Percentiles rank a stretch among this genome's conserved stretches.
These are phyloP conservation scores for Barnettozyma sp. DNA, from an alignment of 805 yeast genomes.

Conservation along the genomic window DNA sequence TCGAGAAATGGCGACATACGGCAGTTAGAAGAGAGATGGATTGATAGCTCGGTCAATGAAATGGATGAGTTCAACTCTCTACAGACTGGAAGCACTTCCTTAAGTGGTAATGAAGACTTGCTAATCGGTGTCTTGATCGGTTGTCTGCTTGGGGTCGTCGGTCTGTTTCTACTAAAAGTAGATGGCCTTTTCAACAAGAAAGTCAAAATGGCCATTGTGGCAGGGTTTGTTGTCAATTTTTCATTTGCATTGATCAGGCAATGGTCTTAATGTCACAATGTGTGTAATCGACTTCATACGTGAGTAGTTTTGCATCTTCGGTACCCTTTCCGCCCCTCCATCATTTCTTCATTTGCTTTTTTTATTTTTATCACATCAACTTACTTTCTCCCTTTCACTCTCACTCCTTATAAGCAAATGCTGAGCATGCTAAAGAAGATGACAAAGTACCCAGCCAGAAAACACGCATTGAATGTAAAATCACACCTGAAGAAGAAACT, in stretches of 20 bases:
- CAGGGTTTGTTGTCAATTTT: slow-evolving; percentile 65
- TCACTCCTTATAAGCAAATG: no score
- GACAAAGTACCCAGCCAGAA: slow-evolving; percentile 74
- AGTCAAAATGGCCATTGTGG: slow-evolving; percentile 60
- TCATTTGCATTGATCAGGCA: slow-evolving; percentile 53
- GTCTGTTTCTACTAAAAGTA: slow-evolving; percentile 54
- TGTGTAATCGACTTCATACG: background rate
- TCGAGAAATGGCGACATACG: slow-evolving; percentile 42
- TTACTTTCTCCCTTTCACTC: no score
- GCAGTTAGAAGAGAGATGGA: slow-evolving; percentile 82
- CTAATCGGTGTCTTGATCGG: slow-evolving; percentile 69
- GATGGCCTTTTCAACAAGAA: slow-evolving; percentile 55
- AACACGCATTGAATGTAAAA: slow-evolving; percentile 56
- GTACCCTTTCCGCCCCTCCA: no score
- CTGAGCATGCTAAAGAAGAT: slow-evolving; percentile 10
- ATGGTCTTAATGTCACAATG: slow-evolving; percentile 16
- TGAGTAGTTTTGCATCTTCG: no score
- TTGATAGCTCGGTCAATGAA: slow-evolving; percentile 62
- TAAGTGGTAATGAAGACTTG: slow-evolving; percentile 56
- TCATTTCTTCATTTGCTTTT: no score
- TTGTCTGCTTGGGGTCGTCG: slow-evolving; percentile 65
- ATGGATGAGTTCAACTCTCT: slow-evolving; percentile 40
- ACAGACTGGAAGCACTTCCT: slow-evolving; percentile 32
- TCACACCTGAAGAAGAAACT: slow-evolving; percentile 28
- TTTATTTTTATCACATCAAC: no score